Evolutionary conservation across 2,329 filamentous ascomycete species (phyloP), one percentile per base, ranked within the genome.

Genomic region (Aspergillus tanneri): DNA sequence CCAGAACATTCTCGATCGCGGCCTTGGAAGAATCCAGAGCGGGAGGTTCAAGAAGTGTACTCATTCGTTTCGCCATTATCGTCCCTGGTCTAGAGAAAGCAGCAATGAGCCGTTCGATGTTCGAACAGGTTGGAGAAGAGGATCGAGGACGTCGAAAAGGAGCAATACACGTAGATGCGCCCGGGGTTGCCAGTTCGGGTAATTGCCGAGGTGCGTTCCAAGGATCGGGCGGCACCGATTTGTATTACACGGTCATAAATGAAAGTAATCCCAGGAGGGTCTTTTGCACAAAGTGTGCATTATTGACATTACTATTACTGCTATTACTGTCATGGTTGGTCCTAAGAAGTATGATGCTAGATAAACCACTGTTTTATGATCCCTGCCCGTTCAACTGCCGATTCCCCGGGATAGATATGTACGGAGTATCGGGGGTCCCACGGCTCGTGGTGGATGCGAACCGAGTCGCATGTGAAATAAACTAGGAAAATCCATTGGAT

Each of bases 1-100:
- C 90, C 46, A 96, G 80, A 40, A 88, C 85, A 71, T 95, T 92
- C 73, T 97, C 92, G 54, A 97, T 95, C 11, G 83, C 79, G 21
- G 90, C 85, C 70, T 88, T 88, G 63, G 79, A 79, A 37, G 82
- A 73, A 65, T 95, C 85, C 24, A 83, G 71, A 43, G 86, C 84
- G 55, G 88, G 90, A 42, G 89, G 86, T 62, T 83, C 81, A 56
- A 96, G 83, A 46, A 95, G 78, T 0, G 87, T 90, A 23, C n/a
- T n/a, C n/a, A 74, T 59, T 38, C 66, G 66, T 44, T 65, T 64
- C 19, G 57, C 47, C 66, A 69, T 68, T 12, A 23, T 7, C 2
- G 27, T n/a, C 4, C 22, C 19, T 16, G 42, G 32, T 37, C 16
- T n/a, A 9, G 35, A 19, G 9, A 1, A 39, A n/a, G 18, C 11